Evolutionary conservation across 345 rosid species (phyloP).

Genomic region (Gynandropsis gynandra): DNA sequence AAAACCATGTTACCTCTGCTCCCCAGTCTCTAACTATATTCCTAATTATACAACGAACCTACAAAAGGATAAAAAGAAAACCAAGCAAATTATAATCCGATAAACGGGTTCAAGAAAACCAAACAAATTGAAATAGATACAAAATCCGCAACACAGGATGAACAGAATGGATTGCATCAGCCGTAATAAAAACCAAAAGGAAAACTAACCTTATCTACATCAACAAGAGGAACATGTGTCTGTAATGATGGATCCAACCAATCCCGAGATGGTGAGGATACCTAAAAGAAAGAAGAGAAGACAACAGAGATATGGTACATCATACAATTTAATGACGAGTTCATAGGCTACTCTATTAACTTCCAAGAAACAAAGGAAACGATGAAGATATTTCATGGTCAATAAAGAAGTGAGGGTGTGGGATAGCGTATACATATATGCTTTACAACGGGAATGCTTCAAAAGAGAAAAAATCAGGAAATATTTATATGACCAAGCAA

Average conservation of each 20-base stretch:
- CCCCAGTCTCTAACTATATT: conserved; percentile 99
- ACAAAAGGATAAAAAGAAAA: conserved; percentile 28
- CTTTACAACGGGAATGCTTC: conserved; percentile 7
- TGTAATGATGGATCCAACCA: conserved; percentile 73
- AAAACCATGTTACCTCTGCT: conserved; percentile 56
- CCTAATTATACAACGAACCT: conserved; percentile 96
- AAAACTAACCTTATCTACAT: conserved; percentile 79
- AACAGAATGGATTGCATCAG: conserved; percentile 5
- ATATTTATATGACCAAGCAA: conserved; percentile 4
- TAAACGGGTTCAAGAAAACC: conserved; percentile 5
- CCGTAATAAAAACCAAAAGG: background rate
- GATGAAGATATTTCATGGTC: background rate
- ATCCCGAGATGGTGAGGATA: conserved; percentile 36
- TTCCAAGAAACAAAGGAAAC: no score
- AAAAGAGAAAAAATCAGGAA: conserved; percentile 1
- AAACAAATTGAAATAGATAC: background rate
- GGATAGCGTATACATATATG: conserved; percentile 3
- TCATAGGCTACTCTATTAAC: background rate
- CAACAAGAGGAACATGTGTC: conserved; percentile 82
- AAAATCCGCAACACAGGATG: conserved; percentile 8
- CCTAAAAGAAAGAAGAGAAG: conserved; percentile 39
- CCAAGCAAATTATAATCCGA: conserved; percentile 4
- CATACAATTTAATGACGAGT: conserved; percentile 2
- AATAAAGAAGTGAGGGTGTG: background rate
- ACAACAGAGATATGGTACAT: conserved; percentile 8